Evolutionary conservation across 768 basidiomycete genomes (phyloP), one percentile per base, ranked within the genome.

Genomic region (Pisolithus microcarpus): DNA sequence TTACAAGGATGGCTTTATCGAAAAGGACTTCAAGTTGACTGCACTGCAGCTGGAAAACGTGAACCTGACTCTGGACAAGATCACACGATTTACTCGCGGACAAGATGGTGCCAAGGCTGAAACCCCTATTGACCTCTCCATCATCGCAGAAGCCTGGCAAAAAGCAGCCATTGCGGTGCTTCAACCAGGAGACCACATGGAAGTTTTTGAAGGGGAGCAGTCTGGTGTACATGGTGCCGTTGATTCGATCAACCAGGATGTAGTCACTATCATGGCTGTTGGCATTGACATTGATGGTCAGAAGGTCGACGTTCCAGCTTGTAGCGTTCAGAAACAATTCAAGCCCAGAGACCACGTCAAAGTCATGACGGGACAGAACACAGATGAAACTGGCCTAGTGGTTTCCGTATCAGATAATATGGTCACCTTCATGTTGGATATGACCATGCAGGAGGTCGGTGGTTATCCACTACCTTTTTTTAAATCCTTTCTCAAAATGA

Each of bases 291-390:
- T 95, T 46, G 88, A 91, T 52, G 88, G 87, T 0, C 87, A 91
- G 64, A 84, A 85, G 64, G 79, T 94, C 50, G 89, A 93, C 52
- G 77, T 94, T 7, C 85, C 88, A 9, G 89, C 91, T 1, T 75
- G 88, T 49, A 87, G 87, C 64, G 93, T 98, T 3, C 76, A 93
- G 60, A 99, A 99, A 71, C 77, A 85, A 40, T 98, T 99, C 76
- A 93, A 91, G 65, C 79, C 92, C 50, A 96, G 96, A 62, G 95
- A 98, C 69, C 96, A 99, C 61, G 92, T 99, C 69, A 98, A 98
- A 71, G 95, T 98, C 52, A 92, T 98, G 84, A 78, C 84, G 16
- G 96, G 96, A 21, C 85, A 92, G 68, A 96, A 97, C 62, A 80
- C 82, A 7, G 91, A 96, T 61, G 94, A 96, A 68, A 94, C 93